These are phyloP conservation scores for Blastobotrys petasosporus DNA, from an alignment of 1,139 yeast genomes.

Conservation along the genomic window DNA sequence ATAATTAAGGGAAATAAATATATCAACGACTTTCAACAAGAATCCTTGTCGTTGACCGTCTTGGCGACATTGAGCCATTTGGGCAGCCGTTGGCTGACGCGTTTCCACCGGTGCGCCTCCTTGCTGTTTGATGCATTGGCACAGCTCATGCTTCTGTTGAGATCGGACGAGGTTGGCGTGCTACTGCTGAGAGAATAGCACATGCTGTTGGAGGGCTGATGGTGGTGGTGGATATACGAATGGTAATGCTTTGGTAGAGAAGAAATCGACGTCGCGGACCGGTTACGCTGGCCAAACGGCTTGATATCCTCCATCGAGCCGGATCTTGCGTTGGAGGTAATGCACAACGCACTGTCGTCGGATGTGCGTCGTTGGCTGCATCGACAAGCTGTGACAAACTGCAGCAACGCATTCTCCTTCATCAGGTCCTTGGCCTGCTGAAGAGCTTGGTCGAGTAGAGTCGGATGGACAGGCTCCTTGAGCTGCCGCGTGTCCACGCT, in stretches of 20 bases:
- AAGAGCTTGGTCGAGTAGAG: slow-evolving; percentile 23
- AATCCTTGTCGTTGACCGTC: too few relatives aligned
- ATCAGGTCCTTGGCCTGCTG: slow-evolving; percentile 29
- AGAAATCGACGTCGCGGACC: not conserved
- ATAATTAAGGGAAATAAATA: too few relatives aligned
- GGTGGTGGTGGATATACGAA: too few relatives aligned
- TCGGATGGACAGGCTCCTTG: slow-evolving; percentile 24
- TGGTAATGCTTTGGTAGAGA: not conserved
- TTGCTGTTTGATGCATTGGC: too few relatives aligned
- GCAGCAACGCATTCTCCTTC: slow-evolving; percentile 29
- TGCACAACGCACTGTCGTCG: not conserved
- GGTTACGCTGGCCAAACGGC: not conserved
- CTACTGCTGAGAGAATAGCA: too few relatives aligned
- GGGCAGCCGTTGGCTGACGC: too few relatives aligned
- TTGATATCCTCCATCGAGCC: not conserved
- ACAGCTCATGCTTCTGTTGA: too few relatives aligned
- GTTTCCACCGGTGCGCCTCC: too few relatives aligned
- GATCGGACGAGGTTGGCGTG: too few relatives aligned
- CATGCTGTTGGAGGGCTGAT: too few relatives aligned
- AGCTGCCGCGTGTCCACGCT: not conserved
- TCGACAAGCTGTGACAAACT: slow-evolving; percentile 17
- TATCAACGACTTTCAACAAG: too few relatives aligned
- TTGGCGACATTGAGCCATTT: too few relatives aligned
- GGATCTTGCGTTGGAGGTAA: not conserved
- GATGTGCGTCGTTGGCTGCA: not conserved